Base-by-base conservation (phyloP, 176 grass and related monocot species). In the Panicum miliaceum region DNA sequence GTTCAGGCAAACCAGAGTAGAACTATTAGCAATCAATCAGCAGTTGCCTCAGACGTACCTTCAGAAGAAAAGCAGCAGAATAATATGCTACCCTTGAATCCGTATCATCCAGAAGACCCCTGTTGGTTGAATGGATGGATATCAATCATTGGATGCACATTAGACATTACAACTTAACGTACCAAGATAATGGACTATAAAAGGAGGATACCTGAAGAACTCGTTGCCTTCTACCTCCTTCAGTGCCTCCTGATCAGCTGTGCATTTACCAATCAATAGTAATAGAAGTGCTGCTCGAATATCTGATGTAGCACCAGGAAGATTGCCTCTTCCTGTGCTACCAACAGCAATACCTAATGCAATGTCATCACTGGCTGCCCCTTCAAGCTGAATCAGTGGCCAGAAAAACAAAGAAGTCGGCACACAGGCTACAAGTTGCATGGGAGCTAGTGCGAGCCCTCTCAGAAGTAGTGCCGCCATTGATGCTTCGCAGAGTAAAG, bases 21-120 rank as follows among this genome's bases (percentile, higher is more conserved):
- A 74, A 82, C 8, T 58, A 92, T 72, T 22, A 82, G 48, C 18
- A 53, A 85, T 62, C 25, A 86, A 35, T 88, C 11, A 81, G 74
- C 22, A 63, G 81, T 77, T 69, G 64, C 13, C 18, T 86, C 7
- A 56, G 29, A 38, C 47, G 64, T 92, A 99, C 97, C 93, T 96
- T 96, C 81, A 99, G 86, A 75, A 99, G 91, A 92, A 99, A 99
- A 78, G 93, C 92, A 85, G 97, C 93, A 87, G 97, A 96, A 91
- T 94, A 96, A 90, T 99, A 99, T 45, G 97, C 97, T 62, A 99
- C 97, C 74, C 97, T 92, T 25, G 97, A 99, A 85, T 99, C 97
- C 60, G 87, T 96, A 84, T 96, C 97, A 86, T 92, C 93, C 47
- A 99, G 84, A 85, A 99, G 97, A 27, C 90, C 93, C 74, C 93